Base-by-base conservation (phyloP, 2,329 filamentous ascomycete genomes). In the Monosporascus sp. region DNA sequence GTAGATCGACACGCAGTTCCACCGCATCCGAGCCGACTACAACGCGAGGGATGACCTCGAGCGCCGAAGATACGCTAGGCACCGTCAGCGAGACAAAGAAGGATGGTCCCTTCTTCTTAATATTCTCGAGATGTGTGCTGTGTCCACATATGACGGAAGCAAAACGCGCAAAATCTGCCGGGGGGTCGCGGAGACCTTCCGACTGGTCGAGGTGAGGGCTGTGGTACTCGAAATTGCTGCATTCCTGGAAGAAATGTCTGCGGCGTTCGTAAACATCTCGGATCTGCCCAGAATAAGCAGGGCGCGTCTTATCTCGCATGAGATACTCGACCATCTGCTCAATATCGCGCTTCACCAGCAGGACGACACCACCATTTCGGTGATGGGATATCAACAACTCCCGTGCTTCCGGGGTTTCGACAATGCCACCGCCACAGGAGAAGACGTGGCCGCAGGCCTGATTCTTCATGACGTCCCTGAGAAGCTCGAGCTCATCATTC, bases 41-140 rank as follows among this genome's bases (percentile, higher is more conserved):
- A 44, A 91, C 87, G 50, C 84, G 77, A 2, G 86, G 84, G 45
- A 99, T 77, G 27, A 86, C 74, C 20, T 85, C 77, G 8, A 84
- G 68, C 31, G 86, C 82, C 20, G 81, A 74, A 11, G 80, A 75
- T 17, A 97, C 74, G 60, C 89, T 82, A 2, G 92, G 89, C 50
- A 94, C 76, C 0, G 94, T 97, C 48, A 99, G 74, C 8, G 92
- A 92, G 22, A 97, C 89, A 63, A 99, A 99, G 76, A 96, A 97
- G 20, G 89, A 94, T 48, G 89, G 83, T 60, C 84, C 82, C 70
- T 86, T 87, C 65, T 77, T 80, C 61, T 86, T 78, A 37, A 79
- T 72, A 43, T 79, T 72, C 43, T 78, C 72, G 41, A 82, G 72
- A 58, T 79, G 90, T 58, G 60, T 69, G 71, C 76, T 76, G 69